phyloP scores from a whole-genome alignment of 441 rosid species.

The Codiaeum variegatum region DNA sequence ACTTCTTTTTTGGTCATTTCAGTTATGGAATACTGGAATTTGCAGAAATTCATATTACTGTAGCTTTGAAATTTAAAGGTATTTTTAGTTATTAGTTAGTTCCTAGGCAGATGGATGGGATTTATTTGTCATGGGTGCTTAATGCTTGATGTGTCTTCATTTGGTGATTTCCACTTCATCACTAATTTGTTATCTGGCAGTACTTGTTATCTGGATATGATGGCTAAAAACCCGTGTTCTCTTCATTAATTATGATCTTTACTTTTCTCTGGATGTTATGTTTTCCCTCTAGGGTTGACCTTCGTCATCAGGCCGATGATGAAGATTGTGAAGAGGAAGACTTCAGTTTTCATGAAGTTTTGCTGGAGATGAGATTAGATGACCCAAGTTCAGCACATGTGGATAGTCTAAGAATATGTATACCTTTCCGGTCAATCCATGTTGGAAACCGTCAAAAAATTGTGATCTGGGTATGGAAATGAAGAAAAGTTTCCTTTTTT shows the following conservation, averaged over 20 bases:
- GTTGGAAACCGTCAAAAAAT: constrained; percentile 66
- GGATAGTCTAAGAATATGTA: constrained; percentile 40
- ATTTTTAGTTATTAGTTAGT: not conserved
- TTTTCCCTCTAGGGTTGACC: constrained; percentile 55
- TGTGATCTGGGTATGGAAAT: constrained; percentile 51
- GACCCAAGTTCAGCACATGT: constrained; percentile 31
- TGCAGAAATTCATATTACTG: not conserved
- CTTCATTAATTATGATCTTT: not conserved
- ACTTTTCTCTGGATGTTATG: constrained; percentile 10
- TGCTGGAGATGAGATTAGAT: constrained; percentile 36
- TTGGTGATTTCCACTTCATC: not conserved
- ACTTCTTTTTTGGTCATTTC: not conserved
- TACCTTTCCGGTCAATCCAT: constrained; percentile 45
- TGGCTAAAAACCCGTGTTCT: not conserved
- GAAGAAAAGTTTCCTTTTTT: constrained; percentile 5
- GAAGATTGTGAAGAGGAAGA: constrained; percentile 86
- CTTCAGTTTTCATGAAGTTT: constrained; percentile 43
- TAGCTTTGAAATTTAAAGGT: not conserved
- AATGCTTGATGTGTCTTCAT: not conserved
- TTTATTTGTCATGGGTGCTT: not conserved
- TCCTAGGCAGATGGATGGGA: not conserved
- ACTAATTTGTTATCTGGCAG: not conserved
- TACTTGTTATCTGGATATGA: not conserved
- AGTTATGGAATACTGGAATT: not conserved
- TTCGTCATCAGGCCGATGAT: constrained; percentile 85